phyloP scores from a whole-genome alignment of 2,329 filamentous ascomycete species.

The Paracorniculantispora psalliotae region DNA sequence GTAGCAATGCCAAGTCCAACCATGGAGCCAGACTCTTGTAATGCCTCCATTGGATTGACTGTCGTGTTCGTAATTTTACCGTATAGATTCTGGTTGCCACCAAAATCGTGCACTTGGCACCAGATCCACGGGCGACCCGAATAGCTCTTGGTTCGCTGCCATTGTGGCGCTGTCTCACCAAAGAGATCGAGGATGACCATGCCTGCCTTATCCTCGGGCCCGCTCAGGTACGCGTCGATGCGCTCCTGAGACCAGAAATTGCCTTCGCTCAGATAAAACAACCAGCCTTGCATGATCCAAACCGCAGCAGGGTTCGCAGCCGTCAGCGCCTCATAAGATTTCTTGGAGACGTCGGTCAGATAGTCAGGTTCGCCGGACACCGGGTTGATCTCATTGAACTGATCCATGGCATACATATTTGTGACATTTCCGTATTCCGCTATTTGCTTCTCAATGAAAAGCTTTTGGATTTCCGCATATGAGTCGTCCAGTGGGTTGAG shows the following conservation, averaged over 20 bases:
- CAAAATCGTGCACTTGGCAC: constrained; percentile 48
- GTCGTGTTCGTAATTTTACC: constrained; percentile 47
- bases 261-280: constrained; percentile 38
- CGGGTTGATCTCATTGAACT: constrained; percentile 45
- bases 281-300: constrained; percentile 49
- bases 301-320: constrained; percentile 41
- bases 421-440: constrained; percentile 43
- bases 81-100: constrained; percentile 45
- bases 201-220: constrained; percentile 36
- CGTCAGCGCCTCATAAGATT: constrained; percentile 44
- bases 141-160: constrained; percentile 45
- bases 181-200: constrained; percentile 49
- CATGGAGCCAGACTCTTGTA: constrained; percentile 35
- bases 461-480: constrained; percentile 38
- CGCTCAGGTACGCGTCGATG: constrained; percentile 44
- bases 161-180: constrained; percentile 44
- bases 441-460: constrained; percentile 41
- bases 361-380: background rate
- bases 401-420: constrained; percentile 45
- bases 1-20: constrained; percentile 45
- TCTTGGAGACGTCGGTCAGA: constrained; percentile 18
- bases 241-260: constrained; percentile 41
- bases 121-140: constrained; percentile 50
- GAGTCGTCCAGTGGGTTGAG: constrained; percentile 40
- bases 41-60: constrained; percentile 39